Base-by-base conservation (phyloP, 1,284 basidiomycete genomes). In the Austropuccinia psidii region DNA sequence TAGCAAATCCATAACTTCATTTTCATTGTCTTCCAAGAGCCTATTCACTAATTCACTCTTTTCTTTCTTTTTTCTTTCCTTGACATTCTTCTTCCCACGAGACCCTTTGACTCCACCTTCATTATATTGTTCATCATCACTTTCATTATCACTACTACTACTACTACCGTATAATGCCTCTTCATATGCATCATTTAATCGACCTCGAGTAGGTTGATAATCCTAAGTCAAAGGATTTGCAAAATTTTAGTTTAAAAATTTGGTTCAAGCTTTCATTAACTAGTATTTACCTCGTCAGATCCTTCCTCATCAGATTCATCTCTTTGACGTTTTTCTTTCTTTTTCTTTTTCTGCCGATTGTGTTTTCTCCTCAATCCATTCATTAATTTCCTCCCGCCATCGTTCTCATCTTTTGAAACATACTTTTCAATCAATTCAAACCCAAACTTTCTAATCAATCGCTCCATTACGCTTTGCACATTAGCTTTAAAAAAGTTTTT, bases 401-500 rank as follows among this genome's bases (percentile, higher is more conserved):
- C 66, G 33, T 58, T 37, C 15, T 83, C 81, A 21, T 89, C 88
- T 35, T 90, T 29, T 3, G 76, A 77, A 8, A 84, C 82, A 58
- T 80, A 77, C 58, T 79, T 76, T 75, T 84, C 83, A 6, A 99
- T 87, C 24, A 88, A 88, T 62, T 94, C 88, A 84, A 87, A 96
- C 0, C 89, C 90, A 79, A 97, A 96, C 75, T 93, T 86, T 75
- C 95, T 85, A 76, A 98, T 85, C 85, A 98, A 88, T 57, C 96
- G 87, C 84, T 98, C 96, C 78, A 98, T 93, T 75, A 98, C 93
- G 82, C 98, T 94, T 55, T 93, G 87, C 15, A 97, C 91, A 83
- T 97, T 98, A 70, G 86, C 85, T 82, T 98, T 98, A 87, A 99
- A 98, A 81, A 98, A 95, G 80, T 98, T 97, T 81, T 95, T 95